Evolutionary conservation across 352 stramenopile species (phyloP), one percentile per base, ranked within the genome.

Genomic region (Saprolegnia diclina): DNA sequence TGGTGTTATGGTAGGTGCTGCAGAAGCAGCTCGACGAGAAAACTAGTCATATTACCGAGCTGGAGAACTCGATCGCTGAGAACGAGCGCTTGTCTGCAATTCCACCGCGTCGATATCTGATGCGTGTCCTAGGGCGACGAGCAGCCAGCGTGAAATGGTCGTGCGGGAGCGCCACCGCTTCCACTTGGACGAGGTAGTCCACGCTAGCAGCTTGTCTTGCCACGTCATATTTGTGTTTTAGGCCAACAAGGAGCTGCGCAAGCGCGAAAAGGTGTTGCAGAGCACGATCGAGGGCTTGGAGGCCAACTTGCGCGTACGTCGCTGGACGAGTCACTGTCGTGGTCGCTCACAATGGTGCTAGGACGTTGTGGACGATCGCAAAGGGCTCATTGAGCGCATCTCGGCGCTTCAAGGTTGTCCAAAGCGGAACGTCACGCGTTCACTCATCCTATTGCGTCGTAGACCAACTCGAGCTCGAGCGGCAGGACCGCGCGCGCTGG

Each of bases 401-500:
- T 13, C 75, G 21, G 66, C 72, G 42, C 57, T 89, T 9, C 77
- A 88, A 78, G 79, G 81, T 88, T 61, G 29, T 35, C 52, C 56
- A 42, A n/a, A 26, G 40, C 37, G 26, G 35, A 50, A 5, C 29
- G 59, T 9, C 70, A 29, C 62, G 32, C 14, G 22, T 53, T 21
- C 55, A n/a, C 32, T 65, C 16, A 44, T 21, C n/a, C 18, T 54
- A 5, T 5, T 5, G 29, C 5, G 29, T 35, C 2, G 32, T 55
- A 91, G 82, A 85, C n/a, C 80, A 86, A 79, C 65, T 92, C 11
- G 79, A 88, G 50, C 76, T 66, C 0, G 84, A 92, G 50, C 76
- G 82, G 16, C 78, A 75, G 64, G 84, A 92, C 37, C 76, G 84
- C 22, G 85, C 80, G 52, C 75, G 77, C 11, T 92, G 84, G 82